phyloP scores from a whole-genome alignment of 495 filamentous ascomycete genomes.

The Neurospora tetraspora region DNA sequence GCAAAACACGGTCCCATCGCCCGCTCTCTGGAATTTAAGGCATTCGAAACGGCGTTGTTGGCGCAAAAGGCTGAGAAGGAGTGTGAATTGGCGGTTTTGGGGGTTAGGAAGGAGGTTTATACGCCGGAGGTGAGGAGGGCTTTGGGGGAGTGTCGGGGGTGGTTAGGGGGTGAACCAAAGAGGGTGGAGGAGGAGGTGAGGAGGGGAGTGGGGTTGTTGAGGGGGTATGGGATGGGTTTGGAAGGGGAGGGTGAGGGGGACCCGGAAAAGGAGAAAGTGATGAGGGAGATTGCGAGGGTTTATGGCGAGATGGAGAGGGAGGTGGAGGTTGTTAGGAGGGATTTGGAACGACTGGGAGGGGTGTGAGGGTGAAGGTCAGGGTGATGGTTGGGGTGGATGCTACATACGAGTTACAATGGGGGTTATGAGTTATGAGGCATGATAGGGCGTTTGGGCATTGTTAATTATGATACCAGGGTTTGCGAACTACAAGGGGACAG shows the following conservation, averaged over 20 bases:
- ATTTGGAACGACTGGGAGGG: constrained; percentile 43
- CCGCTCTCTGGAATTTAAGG: constrained; percentile 50
- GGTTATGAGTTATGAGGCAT: too few relatives aligned
- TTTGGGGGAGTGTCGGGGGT: constrained; percentile 22
- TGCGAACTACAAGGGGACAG: too few relatives aligned
- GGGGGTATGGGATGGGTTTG: background rate
- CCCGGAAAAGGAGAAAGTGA: constrained; percentile 29
- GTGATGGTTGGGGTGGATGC: too few relatives aligned
- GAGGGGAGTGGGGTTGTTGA: background rate
- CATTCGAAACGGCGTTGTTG: constrained; percentile 42
- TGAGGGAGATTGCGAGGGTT: constrained; percentile 44
- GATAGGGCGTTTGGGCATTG: too few relatives aligned
- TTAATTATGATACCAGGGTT: too few relatives aligned
- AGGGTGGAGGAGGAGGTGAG: constrained; percentile 29
- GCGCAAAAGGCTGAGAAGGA: constrained; percentile 36
- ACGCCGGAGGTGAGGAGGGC: constrained; percentile 29
- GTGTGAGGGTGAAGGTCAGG: background rate
- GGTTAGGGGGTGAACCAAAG: constrained; percentile 16
- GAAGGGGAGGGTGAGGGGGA: constrained; percentile 8
- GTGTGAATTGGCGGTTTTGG: constrained; percentile 23
- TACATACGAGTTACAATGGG: too few relatives aligned
- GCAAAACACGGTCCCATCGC: constrained; percentile 57
- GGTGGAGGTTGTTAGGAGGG: constrained; percentile 44
- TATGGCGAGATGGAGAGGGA: constrained; percentile 45
- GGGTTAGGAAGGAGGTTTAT: background rate